These are phyloP conservation scores for Populus tomentosa DNA, from an alignment of 441 rosid genomes.

Conservation along the genomic window DNA sequence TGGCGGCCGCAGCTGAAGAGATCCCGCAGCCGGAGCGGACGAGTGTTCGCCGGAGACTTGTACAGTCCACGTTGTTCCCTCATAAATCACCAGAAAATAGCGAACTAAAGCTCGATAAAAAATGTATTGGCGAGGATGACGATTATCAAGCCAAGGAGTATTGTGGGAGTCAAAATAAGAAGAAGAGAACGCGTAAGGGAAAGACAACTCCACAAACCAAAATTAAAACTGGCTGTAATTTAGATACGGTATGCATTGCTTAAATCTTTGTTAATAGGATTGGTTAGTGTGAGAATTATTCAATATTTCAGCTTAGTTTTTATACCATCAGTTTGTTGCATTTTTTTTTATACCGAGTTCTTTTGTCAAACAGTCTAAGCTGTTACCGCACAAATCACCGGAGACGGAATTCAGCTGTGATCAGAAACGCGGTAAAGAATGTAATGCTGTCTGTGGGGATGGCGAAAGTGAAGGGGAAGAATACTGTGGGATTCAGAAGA, in stretches of 20 bases:
- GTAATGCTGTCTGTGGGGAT: too few species aligned
- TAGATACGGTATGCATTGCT: not conserved
- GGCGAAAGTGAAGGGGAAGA: too few species aligned
- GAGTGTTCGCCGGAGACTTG: slow-evolving; percentile 50
- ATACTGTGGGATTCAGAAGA: too few species aligned
- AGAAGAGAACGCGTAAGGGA: slow-evolving; percentile 44
- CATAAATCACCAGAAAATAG: slow-evolving; percentile 35
- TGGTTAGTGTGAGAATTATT: not conserved
- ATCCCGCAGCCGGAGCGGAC: slow-evolving; percentile 29
- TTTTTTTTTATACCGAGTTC: not conserved
- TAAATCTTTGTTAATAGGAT: not conserved
- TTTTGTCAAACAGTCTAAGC: too few species aligned
- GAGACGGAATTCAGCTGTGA: too few species aligned
- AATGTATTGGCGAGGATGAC: slow-evolving; percentile 23
- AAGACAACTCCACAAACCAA: slow-evolving; percentile 42
- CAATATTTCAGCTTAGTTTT: not conserved
- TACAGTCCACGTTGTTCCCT: slow-evolving; percentile 72
- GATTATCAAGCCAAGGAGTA: slow-evolving; percentile 33
- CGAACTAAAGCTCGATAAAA: slow-evolving; percentile 27
- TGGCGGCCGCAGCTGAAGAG: not conserved
- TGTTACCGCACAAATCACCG: too few species aligned
- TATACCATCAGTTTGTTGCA: not conserved
- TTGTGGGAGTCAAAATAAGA: slow-evolving; percentile 56
- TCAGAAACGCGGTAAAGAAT: too few species aligned
- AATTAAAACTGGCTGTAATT: not conserved